Evolutionary conservation across 768 basidiomycete species (phyloP).

Genomic region (Boletus vinaceobasis): DNA sequence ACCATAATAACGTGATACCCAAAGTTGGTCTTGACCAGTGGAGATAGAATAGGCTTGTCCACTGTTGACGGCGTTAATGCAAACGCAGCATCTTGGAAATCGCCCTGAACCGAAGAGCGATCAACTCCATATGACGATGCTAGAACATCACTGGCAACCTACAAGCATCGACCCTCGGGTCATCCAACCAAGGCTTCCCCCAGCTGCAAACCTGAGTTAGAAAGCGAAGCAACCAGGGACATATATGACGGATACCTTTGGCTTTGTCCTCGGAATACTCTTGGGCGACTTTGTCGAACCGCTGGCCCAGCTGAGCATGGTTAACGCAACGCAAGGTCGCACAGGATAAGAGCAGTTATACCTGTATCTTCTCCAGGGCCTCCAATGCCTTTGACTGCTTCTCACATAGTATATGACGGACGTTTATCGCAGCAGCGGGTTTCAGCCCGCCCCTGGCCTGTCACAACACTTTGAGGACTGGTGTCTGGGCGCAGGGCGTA

Average conservation of each 20-base stretch:
- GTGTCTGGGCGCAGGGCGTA: not conserved
- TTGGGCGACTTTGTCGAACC: slow-evolving; percentile 86
- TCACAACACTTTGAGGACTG: not conserved
- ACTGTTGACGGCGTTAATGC: slow-evolving; percentile 73
- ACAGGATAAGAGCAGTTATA: slow-evolving; percentile 25
- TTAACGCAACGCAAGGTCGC: not conserved
- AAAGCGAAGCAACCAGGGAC: not conserved
- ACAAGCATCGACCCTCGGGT: slow-evolving; percentile 81
- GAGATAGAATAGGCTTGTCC: slow-evolving; percentile 70
- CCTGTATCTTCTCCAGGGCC: slow-evolving; percentile 77
- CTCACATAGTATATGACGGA: slow-evolving; percentile 86
- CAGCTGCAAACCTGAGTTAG: slow-evolving; percentile 44
- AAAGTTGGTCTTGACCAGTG: slow-evolving; percentile 77
- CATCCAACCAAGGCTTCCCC: slow-evolving; percentile 89
- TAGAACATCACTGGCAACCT: slow-evolving; percentile 18
- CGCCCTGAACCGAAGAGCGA: slow-evolving; percentile 35
- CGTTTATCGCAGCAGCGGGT: slow-evolving; percentile 77
- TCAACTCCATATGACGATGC: slow-evolving; percentile 2
- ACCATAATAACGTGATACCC: slow-evolving; percentile 94
- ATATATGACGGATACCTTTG: slow-evolving; percentile 48
- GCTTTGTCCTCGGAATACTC: slow-evolving; percentile 92
- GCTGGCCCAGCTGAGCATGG: slow-evolving; percentile 58
- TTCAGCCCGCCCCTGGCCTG: slow-evolving; percentile 63
- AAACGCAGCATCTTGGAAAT: slow-evolving; percentile 90
- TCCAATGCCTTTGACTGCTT: slow-evolving; percentile 80